Evolutionary conservation across 306 rosid species (phyloP).

Genomic region (Urtica urens): DNA sequence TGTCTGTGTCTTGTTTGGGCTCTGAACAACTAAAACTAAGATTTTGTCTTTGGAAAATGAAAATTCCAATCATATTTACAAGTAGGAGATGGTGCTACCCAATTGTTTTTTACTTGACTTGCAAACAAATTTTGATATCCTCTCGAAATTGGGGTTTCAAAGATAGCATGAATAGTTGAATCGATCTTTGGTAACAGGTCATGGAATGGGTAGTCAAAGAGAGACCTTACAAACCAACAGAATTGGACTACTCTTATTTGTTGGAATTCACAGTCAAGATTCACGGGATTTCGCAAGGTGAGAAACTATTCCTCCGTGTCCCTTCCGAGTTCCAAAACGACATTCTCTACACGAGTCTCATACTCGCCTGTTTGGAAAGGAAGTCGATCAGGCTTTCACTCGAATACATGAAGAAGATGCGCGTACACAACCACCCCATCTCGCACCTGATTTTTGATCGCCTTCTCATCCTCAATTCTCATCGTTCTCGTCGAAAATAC

Average conservation of each 20-base stretch:
- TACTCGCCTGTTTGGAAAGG: constrained; percentile 75
- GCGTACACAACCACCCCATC: constrained; percentile 60
- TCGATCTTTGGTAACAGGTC: constrained; percentile 43
- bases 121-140: no score
- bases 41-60: no score
- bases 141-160: no score
- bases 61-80: no score
- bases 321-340: constrained; percentile 75
- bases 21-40: no score
- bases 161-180: background rate
- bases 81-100: no score
- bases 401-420: constrained; percentile 86
- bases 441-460: constrained; percentile 84
- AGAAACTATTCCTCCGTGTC: constrained; percentile 48
- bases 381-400: constrained; percentile 65
- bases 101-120: no score
- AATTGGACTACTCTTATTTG: constrained; percentile 76
- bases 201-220: constrained; percentile 97
- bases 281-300: constrained; percentile 82
- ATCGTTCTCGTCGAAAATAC: constrained; percentile 35
- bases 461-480: constrained; percentile 66
- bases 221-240: constrained; percentile 62
- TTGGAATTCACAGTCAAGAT: constrained; percentile 63
- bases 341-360: constrained; percentile 76
- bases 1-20: no score